Percentiles rank a stretch among this genome's conserved stretches.
Evolutionary conservation across 192 early-diverging fungal species (phyloP).

Genomic region (Linnemannia hyalina): DNA sequence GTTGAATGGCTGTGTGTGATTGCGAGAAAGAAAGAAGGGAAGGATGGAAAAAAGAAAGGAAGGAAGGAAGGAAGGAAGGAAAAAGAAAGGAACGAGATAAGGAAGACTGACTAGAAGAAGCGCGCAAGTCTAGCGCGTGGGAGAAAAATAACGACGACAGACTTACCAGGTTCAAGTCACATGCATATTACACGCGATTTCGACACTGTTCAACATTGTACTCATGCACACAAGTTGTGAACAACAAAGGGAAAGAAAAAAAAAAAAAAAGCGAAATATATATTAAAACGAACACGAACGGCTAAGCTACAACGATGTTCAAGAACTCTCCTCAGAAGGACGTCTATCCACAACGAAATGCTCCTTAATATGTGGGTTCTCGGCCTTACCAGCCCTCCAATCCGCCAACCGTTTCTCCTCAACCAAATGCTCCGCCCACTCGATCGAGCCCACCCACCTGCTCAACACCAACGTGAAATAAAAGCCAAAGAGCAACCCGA

Average conservation of each 20-base stretch:
- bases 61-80: neutral
- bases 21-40: neutral
- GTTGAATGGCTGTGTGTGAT: neutral
- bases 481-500: constrained; percentile 23
- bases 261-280: neutral
- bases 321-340: neutral
- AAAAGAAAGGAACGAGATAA: no score
- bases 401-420: constrained; percentile 29
- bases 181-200: neutral
- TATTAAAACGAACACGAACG: neutral
- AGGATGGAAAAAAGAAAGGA: neutral
- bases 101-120: neutral
- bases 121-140: neutral
- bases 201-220: no score
- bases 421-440: constrained; percentile 43
- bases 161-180: neutral
- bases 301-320: neutral
- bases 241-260: no score
- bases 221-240: neutral
- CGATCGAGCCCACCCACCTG: constrained; percentile 27
- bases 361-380: constrained; percentile 34
- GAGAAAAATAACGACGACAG: neutral
- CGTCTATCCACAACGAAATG: constrained; percentile 2
- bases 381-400: constrained; percentile 33
- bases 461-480: constrained; percentile 30